Evolutionary conservation across 2,329 filamentous ascomycete species (phyloP).

Genomic region (Paracoccidioides lutzii): DNA sequence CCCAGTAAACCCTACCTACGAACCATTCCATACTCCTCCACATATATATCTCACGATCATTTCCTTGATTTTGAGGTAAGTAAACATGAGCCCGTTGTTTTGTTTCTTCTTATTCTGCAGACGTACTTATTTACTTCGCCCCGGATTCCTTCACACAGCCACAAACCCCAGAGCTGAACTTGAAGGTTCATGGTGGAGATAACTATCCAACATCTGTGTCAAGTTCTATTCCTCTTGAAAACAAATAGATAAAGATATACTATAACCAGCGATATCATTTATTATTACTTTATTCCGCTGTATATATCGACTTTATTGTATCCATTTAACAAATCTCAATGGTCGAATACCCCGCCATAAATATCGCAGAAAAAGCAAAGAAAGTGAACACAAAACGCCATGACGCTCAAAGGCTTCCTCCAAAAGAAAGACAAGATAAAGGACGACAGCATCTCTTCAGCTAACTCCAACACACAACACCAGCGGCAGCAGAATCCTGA

Average conservation of each 20-base stretch:
- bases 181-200: not conserved
- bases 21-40: too few relatives aligned
- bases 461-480: conserved; percentile 7
- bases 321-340: not conserved
- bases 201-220: not conserved
- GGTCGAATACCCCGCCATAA: not conserved
- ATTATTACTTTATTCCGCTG: not conserved
- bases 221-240: not conserved
- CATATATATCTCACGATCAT: too few relatives aligned
- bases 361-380: not conserved
- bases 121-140: too few relatives aligned
- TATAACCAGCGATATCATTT: too few relatives aligned
- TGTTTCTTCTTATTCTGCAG: not conserved
- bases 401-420: conserved; percentile 48
- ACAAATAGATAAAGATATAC: not conserved
- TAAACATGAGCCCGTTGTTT: not conserved
- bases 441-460: conserved; percentile 10
- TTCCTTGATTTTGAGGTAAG: too few relatives aligned
- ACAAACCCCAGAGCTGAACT: not conserved
- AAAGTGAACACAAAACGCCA: conserved; percentile 19
- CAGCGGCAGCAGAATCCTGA: conserved; percentile 7
- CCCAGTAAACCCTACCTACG: too few relatives aligned
- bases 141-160: not conserved
- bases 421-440: conserved; percentile 48
- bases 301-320: too few relatives aligned